Evolutionary conservation across 257 asterid species (phyloP), one percentile per base, ranked within the genome.

Genomic region (Lavandula angustifolia): DNA sequence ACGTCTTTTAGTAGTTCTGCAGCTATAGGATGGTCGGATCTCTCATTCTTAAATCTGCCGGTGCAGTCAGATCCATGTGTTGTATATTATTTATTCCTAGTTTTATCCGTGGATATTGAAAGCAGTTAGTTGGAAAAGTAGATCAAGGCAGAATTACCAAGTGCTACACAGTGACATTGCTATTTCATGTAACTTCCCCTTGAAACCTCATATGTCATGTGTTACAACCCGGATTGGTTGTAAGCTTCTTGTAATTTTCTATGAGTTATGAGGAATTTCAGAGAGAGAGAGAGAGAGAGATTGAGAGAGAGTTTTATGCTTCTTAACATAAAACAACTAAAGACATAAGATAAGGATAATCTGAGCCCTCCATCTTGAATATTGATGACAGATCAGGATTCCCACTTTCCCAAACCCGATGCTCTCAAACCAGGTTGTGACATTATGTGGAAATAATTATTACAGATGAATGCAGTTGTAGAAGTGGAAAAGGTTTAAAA

Each of bases 81-180:
- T 60, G 10, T 33, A 7, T 17, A 10, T 10, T 40, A 17, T 37
- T 47, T 46, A 16, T 13, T 57, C 48, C 52, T 57, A 33, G 3
- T 62, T 60, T 22, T 55, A 53, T 67, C 32, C 27, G 52, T 62
- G 54, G 61, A 27, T 58, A 29, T 46, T 63, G 44, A 12, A 40
- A 46, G 47, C 55, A 43, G 51, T 55, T 69, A 41, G 51, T 50
- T 58, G 66, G 63, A 43, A 11, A 34, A 31, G 22, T 4, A 6
- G 51, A 12, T 54, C 43, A 41, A 54, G 33, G 35, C 17, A 47
- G 41, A 47, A 10, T 9, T 49, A 49, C 37, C 29, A n/a, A 32
- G 40, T 48, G 18, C 40, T 17, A 34, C 38, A 16, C 34, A 17
- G 11, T 14, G 53, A 48, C 58, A 18, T 33, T 49, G 2, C 8